Evolutionary conservation across 805 yeast genomes (phyloP), one percentile per base, ranked within the genome.

Genomic region (Metschnikowia rubicola): DNA sequence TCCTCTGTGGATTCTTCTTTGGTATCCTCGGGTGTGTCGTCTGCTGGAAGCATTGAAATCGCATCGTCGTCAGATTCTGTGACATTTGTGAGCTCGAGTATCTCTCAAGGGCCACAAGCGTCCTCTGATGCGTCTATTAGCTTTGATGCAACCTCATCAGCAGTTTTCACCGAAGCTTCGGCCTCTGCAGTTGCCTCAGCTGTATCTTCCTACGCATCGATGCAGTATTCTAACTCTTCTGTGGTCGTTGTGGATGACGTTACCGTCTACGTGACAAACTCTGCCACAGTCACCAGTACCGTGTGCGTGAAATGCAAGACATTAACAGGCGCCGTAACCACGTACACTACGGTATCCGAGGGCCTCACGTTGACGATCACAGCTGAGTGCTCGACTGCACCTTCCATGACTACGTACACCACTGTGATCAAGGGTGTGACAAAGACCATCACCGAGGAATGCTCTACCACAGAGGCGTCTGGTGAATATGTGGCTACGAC

Each of bases 281-380:
- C 37, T 10, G 31, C 11, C 21, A 53, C 56, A 11, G 15, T 36
- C 30, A 50, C 44, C 21, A 44, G 44, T 34, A 46, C 53, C 32
- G 30, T 53, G 15, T 53, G 56, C 41, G 46, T 51, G 36, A 43
- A 37, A 35, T 51, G 56, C 38, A 35, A 26, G 45, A 41, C 49
- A n/a, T 37, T 46, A 39, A 46, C 51, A 8, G 55, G 51, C 9
- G 15, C 43, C 3, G 13, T 46, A 30, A 48, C 55, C 5, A 44
- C 53, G 13, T 51, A 46, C 39, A 46, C 56, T 15, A 43, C 55
- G 7, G 53, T 48, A 12, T 15, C 42, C 7, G 41, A 41, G 12
- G 51, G 47, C 19, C 37, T 30, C 19, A 43, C 49, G 19, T 19
- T 26, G 30, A 48, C 52, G 10, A 39, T 51, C 35, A 48, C 56